Percentiles rank a stretch among this genome's conserved stretches.
Conservation (phyloP, 441 rosid species). For the Croton laevigatus region DNA sequence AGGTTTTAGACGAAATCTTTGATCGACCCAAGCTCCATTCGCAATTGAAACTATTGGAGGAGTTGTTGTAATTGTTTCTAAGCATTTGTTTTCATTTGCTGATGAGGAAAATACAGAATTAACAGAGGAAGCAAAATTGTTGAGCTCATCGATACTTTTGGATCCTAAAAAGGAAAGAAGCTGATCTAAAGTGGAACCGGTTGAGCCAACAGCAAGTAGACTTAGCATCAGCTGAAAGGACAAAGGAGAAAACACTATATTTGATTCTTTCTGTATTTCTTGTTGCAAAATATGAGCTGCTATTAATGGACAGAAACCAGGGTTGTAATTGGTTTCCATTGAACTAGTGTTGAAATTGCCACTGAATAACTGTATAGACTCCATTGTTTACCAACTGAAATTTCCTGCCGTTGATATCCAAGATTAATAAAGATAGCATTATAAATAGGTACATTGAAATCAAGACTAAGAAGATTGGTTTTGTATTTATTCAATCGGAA, state of each 20-base stretch:
- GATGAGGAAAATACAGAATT: background rate
- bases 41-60: conserved; percentile 20
- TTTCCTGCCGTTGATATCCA: background rate
- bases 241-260: conserved; percentile 31
- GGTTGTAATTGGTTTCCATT: conserved; percentile 19
- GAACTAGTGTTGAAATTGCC: conserved; percentile 16
- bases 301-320: conserved; percentile 15
- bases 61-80: conserved; percentile 22
- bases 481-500: background rate
- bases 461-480: background rate
- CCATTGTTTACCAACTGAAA: conserved; percentile 10
- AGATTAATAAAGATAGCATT: background rate
- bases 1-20: conserved; percentile 25
- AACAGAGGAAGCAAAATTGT: conserved; percentile 12
- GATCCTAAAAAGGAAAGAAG: conserved; percentile 30
- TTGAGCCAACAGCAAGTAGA: conserved; percentile 34
- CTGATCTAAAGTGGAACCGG: conserved; percentile 28
- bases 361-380: background rate
- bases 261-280: conserved; percentile 25
- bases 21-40: conserved; percentile 37
- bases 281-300: conserved; percentile 20
- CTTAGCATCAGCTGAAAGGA: conserved; percentile 33
- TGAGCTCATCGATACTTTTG: conserved; percentile 22
- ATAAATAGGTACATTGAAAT: background rate
- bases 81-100: background rate